A percentile compares a stretch with the other conserved stretches of the same genome.
These are phyloP conservation scores for Lactarius sp. DNA, from an alignment of 768 basidiomycete genomes.

Conservation along the genomic window DNA sequence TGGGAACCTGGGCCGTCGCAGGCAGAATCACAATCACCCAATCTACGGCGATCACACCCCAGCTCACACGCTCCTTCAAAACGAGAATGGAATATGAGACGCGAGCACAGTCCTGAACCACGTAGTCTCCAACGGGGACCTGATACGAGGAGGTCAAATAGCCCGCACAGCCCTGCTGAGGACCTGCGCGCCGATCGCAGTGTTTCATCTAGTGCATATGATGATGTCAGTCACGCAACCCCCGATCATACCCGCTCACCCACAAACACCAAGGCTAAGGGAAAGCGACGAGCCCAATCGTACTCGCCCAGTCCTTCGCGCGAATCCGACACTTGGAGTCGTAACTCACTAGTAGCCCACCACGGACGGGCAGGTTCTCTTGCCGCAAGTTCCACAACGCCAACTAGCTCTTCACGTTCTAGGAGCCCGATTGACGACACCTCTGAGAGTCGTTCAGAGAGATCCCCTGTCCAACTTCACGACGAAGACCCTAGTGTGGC, in stretches of 20 bases:
- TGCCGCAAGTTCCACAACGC: background rate
- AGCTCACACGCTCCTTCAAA: constrained; percentile 25
- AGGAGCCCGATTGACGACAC: background rate
- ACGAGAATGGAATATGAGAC: background rate
- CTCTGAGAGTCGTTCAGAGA: background rate
- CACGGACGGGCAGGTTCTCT: background rate
- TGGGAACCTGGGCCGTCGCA: constrained; percentile 26
- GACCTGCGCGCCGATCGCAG: background rate
- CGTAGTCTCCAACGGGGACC: background rate
- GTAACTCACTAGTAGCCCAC: background rate
- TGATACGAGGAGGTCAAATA: background rate
- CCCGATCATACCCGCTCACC: background rate
- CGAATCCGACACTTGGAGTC: background rate
- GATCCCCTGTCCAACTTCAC: background rate
- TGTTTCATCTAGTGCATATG: background rate
- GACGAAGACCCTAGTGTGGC: background rate
- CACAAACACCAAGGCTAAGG: background rate
- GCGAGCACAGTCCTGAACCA: background rate
- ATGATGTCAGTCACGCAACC: background rate
- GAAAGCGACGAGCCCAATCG: constrained; percentile 11
- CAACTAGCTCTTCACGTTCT: background rate
- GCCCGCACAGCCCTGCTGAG: background rate
- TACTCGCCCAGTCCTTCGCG: background rate
- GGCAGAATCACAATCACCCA: constrained; percentile 28
- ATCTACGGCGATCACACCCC: constrained; percentile 15